A percentile compares a stretch with the other conserved stretches of the same genome.
These are phyloP conservation scores for Linaria vulgaris DNA, from an alignment of 257 asterid species.

Conservation along the genomic window DNA sequence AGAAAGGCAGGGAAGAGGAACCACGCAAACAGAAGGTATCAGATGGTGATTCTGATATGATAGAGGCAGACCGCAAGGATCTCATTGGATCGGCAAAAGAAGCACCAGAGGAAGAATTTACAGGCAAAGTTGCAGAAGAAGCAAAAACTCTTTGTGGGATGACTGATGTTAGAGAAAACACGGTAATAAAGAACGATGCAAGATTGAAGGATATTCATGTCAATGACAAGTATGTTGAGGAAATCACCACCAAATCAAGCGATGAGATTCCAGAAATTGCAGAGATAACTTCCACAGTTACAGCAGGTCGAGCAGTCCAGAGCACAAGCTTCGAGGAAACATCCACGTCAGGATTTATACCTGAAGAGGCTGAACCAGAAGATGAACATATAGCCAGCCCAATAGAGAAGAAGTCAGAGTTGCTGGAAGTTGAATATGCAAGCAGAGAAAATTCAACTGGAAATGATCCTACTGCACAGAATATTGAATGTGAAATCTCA, in stretches of 20 bases:
- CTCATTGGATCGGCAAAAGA: constrained; percentile 15
- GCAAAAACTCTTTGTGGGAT: constrained; percentile 9
- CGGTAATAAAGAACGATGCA: constrained; percentile 16
- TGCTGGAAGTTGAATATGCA: constrained; percentile 23
- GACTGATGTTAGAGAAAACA: constrained; percentile 18
- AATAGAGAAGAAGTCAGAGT: constrained; percentile 19
- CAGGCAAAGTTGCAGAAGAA: neutral
- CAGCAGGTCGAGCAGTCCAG: constrained; percentile 27
- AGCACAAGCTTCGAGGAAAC: constrained; percentile 17
- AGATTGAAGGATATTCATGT: constrained; percentile 27
- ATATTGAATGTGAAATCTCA: neutral
- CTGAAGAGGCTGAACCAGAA: constrained; percentile 10
- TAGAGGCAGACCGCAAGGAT: constrained; percentile 36
- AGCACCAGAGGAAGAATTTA: constrained; percentile 4
- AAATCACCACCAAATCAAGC: constrained; percentile 17
- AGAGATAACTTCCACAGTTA: constrained; percentile 8
- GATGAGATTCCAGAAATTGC: constrained; percentile 27
- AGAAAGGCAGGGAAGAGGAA: constrained; percentile 33
- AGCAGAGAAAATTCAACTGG: constrained; percentile 25
- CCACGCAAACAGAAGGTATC: constrained; percentile 27
- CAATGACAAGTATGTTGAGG: constrained; percentile 24
- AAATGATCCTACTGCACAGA: constrained; percentile 19
- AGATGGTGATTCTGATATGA: constrained; percentile 32
- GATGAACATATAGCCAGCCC: constrained; percentile 6
- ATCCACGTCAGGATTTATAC: constrained; percentile 7